These are phyloP conservation scores for Neopestalotiopsis clavispora DNA, from an alignment of 2,329 filamentous ascomycete species.

Conservation along the genomic window DNA sequence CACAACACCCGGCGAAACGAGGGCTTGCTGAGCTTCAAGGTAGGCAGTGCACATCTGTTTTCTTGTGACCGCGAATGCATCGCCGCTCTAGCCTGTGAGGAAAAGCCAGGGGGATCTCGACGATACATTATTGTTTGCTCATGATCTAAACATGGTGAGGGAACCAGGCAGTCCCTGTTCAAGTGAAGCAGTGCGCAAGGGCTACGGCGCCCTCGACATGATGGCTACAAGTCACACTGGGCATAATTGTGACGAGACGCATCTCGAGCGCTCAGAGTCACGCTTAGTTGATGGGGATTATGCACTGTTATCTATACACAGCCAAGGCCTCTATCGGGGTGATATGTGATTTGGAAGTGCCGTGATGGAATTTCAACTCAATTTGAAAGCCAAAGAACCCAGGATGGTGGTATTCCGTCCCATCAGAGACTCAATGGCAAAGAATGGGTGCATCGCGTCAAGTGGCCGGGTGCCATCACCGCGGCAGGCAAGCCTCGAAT, in stretches of 20 bases:
- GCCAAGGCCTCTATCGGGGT: background rate
- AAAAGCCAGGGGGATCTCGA: background rate
- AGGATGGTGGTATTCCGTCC: too few species aligned
- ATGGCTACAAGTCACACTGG: background rate
- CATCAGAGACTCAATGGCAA: too few species aligned
- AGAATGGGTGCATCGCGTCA: too few species aligned
- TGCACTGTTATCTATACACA: background rate
- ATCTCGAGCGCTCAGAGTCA: background rate
- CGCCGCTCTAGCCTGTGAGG: background rate
- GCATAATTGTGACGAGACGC: conserved; percentile 17
- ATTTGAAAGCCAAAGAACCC: too few species aligned
- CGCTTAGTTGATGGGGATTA: background rate
- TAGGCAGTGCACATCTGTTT: background rate
- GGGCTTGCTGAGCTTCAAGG: background rate
- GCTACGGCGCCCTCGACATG: background rate
- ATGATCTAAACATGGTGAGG: background rate
- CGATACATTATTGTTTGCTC: too few species aligned
- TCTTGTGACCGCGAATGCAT: background rate
- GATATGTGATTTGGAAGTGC: background rate
- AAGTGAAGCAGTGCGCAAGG: background rate
- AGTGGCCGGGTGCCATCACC: too few species aligned
- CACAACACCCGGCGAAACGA: background rate
- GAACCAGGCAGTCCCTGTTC: background rate
- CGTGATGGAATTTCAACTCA: background rate
- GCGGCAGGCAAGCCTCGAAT: too few species aligned